Conservation (phyloP, 1,139 yeast species). For the Yamadazyma taylorii region DNA sequence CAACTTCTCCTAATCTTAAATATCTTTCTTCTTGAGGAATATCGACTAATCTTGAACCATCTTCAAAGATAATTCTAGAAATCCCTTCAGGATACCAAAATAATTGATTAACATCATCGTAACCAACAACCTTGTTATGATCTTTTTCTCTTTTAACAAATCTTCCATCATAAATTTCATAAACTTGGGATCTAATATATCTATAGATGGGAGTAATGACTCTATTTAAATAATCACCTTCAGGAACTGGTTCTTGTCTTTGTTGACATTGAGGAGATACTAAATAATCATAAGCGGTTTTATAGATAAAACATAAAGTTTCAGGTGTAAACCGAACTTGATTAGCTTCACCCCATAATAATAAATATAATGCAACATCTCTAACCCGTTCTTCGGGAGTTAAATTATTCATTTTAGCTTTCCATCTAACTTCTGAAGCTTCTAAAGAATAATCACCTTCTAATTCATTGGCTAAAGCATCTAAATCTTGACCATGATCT, state of each 20-base stretch:
- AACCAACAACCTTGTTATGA: slow-evolving; percentile 92
- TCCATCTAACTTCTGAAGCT: slow-evolving; percentile 54
- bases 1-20: slow-evolving; percentile 86
- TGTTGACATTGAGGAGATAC: slow-evolving; percentile 89
- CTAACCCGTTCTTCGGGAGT: slow-evolving; percentile 75
- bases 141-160: slow-evolving; percentile 96
- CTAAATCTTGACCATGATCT: slow-evolving; percentile 47
- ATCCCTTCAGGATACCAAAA: slow-evolving; percentile 99
- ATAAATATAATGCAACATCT: slow-evolving; percentile 84
- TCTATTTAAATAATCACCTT: slow-evolving; percentile 93
- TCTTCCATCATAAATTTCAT: slow-evolving; percentile 91
- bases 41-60: slow-evolving; percentile 89
- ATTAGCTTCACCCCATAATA: slow-evolving; percentile 98
- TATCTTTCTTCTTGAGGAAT: slow-evolving; percentile 88
- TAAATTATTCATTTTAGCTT: slow-evolving; percentile 48
- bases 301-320: slow-evolving; percentile 86
- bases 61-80: slow-evolving; percentile 85
- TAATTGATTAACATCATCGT: slow-evolving; percentile 97
- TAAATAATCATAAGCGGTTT: slow-evolving; percentile 88
- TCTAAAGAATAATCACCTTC: slow-evolving; percentile 78
- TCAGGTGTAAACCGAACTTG: slow-evolving; percentile 96
- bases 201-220: slow-evolving; percentile 90
- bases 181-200: slow-evolving; percentile 91
- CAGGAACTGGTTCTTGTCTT: slow-evolving; percentile 86
- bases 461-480: slow-evolving; percentile 68